Percentiles rank a stretch among this genome's conserved stretches.
Evolutionary conservation across 2,329 filamentous ascomycete species (phyloP).

Genomic region (Piedraia hortae): DNA sequence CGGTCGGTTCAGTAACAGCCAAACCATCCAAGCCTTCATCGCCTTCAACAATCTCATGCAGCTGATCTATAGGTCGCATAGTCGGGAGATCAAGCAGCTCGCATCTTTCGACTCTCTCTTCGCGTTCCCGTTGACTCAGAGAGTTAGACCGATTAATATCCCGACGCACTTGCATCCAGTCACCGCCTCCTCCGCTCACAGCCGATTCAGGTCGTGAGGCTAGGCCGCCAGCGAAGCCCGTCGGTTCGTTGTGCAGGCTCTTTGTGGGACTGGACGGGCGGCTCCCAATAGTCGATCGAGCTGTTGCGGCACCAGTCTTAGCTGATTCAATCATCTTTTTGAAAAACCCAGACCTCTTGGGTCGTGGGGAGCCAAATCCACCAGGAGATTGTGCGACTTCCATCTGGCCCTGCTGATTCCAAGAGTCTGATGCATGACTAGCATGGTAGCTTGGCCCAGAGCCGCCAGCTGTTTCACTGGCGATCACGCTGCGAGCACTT

Average conservation of each 20-base stretch:
- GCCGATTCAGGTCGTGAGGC: conserved; percentile 8
- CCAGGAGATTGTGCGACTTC: conserved; percentile 46
- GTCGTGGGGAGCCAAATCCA: conserved; percentile 46
- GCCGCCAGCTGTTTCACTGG: conserved; percentile 20
- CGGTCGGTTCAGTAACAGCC: conserved; percentile 53
- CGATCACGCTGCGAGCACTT: conserved; percentile 20
- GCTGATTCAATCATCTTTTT: conserved; percentile 85
- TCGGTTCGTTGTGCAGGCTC: too few relatives aligned
- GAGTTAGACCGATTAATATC: conserved; percentile 93
- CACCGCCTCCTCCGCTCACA: conserved; percentile 23
- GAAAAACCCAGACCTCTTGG: conserved; percentile 60
- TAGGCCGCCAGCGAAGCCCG: conserved; percentile 14
- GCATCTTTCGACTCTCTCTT: conserved; percentile 65
- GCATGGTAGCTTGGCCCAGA: conserved; percentile 41
- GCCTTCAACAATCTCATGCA: conserved; percentile 62
- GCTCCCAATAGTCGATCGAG: conserved; percentile 51
- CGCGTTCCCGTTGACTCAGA: conserved; percentile 61
- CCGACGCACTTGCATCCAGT: conserved; percentile 93
- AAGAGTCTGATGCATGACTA: conserved; percentile 37
- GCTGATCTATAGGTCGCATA: conserved; percentile 66
- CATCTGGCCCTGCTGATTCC: conserved; percentile 26
- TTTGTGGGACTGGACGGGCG: conserved; percentile 20
- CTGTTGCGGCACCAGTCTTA: conserved; percentile 67
- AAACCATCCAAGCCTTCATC: conserved; percentile 70
- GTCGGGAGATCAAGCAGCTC: conserved; percentile 84